Evolutionary conservation across 306 rosid species (phyloP), one percentile per base, ranked within the genome.

Genomic region (Inga leiocalycina): DNA sequence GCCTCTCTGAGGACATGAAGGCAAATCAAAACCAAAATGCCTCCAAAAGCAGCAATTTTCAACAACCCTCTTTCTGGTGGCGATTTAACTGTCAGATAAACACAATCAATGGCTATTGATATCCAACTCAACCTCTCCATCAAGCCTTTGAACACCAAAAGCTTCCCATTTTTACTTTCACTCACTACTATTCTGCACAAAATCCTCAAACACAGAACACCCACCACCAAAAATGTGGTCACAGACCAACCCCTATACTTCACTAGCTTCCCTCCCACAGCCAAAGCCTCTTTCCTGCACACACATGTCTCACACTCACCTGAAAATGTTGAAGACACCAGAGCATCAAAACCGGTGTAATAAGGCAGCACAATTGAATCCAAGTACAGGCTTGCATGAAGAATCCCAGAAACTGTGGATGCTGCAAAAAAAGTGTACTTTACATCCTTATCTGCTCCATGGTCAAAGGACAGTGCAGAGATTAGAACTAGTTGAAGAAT

Each of bases 221-320:
- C 89, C 75, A 93, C 93, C 83, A 92, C 94, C 34, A 82, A 83
- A 80, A 92, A 91, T 7, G 94, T 92, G 39, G 99, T 91, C 80
- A 76, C n/a, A 7, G 98, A 91, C 97, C 97, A 92, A 59, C 98
- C 98, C 73, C 87, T 86, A 71, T 93, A 96, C 61, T 88, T 89
- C 79, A 89, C 90, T 14, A 90, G 30, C 65, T 77, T 83, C 46
- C 97, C 97, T 76, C 99, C 98, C 74, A 91, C 98, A 37, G 87
- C 77, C 84, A 93, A 78, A 13, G 81, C 80, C 14, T 89, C 97
- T 65, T 81, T 91, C 76, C 99, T 87, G 59, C 99, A 96, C 41
- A 93, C 97, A 81, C 99, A 93, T 3, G 98, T 85, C 3, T 77
- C 81, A 51, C 98, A 94, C 89, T 88, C 97, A 61, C 98, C 97